These are phyloP conservation scores for Nemania sp. DNA, from an alignment of 2,329 filamentous ascomycete genomes.

Conservation along the genomic window DNA sequence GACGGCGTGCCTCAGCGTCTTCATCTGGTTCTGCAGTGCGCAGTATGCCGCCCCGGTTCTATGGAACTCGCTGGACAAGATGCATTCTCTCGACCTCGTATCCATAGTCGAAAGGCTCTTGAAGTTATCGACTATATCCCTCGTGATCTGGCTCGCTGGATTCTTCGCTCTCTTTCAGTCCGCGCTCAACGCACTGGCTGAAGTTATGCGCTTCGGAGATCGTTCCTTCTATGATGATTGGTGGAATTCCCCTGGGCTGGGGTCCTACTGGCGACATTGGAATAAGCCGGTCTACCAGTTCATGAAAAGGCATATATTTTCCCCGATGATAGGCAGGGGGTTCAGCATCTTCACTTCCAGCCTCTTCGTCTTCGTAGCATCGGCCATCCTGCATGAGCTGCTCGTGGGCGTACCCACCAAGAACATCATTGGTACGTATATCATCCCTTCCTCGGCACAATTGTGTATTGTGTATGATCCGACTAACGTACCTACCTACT, in stretches of 20 bases:
- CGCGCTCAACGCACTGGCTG: slow-evolving; percentile 85
- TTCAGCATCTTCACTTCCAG: slow-evolving; percentile 73
- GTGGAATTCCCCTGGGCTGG: slow-evolving; percentile 92
- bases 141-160: slow-evolving; percentile 95
- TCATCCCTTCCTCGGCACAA: neutral
- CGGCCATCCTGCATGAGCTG: slow-evolving; percentile 86
- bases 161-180: slow-evolving; percentile 98
- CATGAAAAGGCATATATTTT: slow-evolving; percentile 93
- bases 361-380: slow-evolving; percentile 82
- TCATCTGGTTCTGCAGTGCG: slow-evolving; percentile 93
- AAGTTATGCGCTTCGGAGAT: slow-evolving; percentile 88
- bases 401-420: slow-evolving; percentile 94
- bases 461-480: neutral
- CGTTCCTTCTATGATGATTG: slow-evolving; percentile 95
- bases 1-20: slow-evolving; percentile 74
- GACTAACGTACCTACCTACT: slow-evolving; percentile 9
- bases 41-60: slow-evolving; percentile 93
- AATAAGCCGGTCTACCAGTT: slow-evolving; percentile 97
- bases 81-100: slow-evolving; percentile 76
- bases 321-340: slow-evolving; percentile 82
- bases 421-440: slow-evolving; percentile 80
- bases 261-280: slow-evolving; percentile 93
- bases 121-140: slow-evolving; percentile 92
- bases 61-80: slow-evolving; percentile 85
- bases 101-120: slow-evolving; percentile 87